These are phyloP conservation scores for Candida railenensis DNA, from an alignment of 805 yeast species.

Conservation along the genomic window DNA sequence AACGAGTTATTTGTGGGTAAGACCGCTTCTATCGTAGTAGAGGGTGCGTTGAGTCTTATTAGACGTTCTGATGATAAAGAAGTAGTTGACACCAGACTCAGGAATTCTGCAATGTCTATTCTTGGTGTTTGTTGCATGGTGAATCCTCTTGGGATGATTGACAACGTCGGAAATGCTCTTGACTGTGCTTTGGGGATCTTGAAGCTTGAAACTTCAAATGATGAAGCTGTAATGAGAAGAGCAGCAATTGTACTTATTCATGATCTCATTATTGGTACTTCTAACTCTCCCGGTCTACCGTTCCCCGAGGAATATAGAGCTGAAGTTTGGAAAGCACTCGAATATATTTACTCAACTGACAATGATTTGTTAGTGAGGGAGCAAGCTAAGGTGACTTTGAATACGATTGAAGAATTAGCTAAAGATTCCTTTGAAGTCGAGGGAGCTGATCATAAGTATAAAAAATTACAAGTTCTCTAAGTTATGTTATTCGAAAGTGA, in stretches of 20 bases:
- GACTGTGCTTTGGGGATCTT: constrained; percentile 81
- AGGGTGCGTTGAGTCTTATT: constrained; percentile 41
- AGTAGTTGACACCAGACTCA: constrained; percentile 54
- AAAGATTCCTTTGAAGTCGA: background rate
- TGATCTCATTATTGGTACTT: constrained; percentile 53
- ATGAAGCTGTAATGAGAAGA: constrained; percentile 63
- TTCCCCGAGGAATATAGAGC: constrained; percentile 50
- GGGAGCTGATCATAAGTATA: background rate
- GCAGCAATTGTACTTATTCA: constrained; percentile 69
- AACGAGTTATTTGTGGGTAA: constrained; percentile 49
- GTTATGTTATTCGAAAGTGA: background rate
- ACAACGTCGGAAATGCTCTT: constrained; percentile 52
- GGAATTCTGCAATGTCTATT: constrained; percentile 87
- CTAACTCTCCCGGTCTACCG: constrained; percentile 45
- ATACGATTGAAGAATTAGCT: constrained; percentile 30
- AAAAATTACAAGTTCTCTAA: background rate
- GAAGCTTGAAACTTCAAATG: constrained; percentile 48
- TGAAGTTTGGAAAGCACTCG: constrained; percentile 41
- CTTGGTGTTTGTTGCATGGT: constrained; percentile 68
- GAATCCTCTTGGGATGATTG: constrained; percentile 53
- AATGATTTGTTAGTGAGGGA: constrained; percentile 59
- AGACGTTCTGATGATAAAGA: constrained; percentile 20
- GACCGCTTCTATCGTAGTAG: constrained; percentile 41
- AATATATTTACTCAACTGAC: constrained; percentile 48
- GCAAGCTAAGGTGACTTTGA: constrained; percentile 43